Evolutionary conservation across 2,329 filamentous ascomycete genomes (phyloP).

Genomic region (Aspergillus sp.): DNA sequence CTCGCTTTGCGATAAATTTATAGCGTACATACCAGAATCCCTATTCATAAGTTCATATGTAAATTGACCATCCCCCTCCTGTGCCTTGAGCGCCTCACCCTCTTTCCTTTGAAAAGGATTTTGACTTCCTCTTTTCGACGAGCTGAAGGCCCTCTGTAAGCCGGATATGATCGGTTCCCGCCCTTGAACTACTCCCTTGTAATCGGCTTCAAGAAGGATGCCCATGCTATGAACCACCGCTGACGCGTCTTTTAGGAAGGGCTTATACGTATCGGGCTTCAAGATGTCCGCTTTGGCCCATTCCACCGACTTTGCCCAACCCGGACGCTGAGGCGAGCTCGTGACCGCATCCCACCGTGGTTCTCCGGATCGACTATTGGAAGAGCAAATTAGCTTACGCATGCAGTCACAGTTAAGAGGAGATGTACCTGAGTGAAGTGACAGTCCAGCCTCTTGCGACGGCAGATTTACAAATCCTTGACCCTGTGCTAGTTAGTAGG

Average conservation of each 20-base stretch:
- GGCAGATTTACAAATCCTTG: conserved; percentile 86
- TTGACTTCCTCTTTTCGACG: conserved; percentile 59
- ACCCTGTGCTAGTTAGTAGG: conserved; percentile 45
- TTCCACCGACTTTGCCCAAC: conserved; percentile 78
- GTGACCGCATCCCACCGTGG: conserved; percentile 81
- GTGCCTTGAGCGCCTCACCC: conserved; percentile 62
- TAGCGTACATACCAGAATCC: conserved; percentile 58
- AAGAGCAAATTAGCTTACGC: conserved; percentile 4
- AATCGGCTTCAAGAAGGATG: conserved; percentile 94
- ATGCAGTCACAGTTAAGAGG: neutral
- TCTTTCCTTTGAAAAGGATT: conserved; percentile 68
- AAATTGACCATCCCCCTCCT: conserved; percentile 70
- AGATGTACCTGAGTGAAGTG: conserved; percentile 77
- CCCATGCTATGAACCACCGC: conserved; percentile 94
- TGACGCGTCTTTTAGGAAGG: conserved; percentile 72
- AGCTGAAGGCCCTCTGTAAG: conserved; percentile 73
- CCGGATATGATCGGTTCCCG: conserved; percentile 78
- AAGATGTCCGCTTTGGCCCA: conserved; percentile 92
- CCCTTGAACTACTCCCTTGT: conserved; percentile 87
- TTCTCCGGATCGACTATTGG: conserved; percentile 76
- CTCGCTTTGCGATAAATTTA: neutral
- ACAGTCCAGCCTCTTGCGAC: conserved; percentile 86
- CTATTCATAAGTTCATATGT: conserved; percentile 98
- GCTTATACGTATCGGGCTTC: conserved; percentile 73
- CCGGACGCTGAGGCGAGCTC: conserved; percentile 66